phyloP scores from a whole-genome alignment of 179 eudicot genomes.

The Pouteria campechiana region DNA sequence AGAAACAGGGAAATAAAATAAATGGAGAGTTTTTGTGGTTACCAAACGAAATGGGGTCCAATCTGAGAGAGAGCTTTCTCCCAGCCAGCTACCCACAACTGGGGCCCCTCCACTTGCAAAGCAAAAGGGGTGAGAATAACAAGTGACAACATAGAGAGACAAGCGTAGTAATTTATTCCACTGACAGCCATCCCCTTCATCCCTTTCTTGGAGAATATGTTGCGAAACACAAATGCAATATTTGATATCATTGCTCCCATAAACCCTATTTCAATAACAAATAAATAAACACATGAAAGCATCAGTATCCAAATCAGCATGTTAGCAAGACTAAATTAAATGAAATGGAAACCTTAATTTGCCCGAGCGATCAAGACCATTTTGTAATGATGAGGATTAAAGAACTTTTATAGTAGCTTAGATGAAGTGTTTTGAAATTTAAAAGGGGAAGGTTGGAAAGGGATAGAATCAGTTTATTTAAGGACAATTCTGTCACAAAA shows the following conservation, averaged over 20 bases:
- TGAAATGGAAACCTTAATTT: conserved; percentile 1
- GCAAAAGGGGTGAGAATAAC: conserved; percentile 75
- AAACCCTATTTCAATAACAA: conserved; percentile 56
- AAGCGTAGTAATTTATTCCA: conserved; percentile 86
- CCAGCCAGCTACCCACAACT: conserved; percentile 84
- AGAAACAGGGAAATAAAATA: no score
- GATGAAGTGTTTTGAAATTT: no score
- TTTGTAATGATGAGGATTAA: not conserved
- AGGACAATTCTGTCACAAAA: no score
- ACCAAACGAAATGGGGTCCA: conserved; percentile 74
- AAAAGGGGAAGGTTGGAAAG: no score
- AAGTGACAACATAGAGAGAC: conserved; percentile 64
- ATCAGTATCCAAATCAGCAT: conserved; percentile 6
- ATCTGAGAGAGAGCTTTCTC: conserved; percentile 48
- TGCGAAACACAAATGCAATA: conserved; percentile 75
- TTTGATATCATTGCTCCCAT: conserved; percentile 96
- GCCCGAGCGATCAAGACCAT: conserved; percentile 1
- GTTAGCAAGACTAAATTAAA: not conserved
- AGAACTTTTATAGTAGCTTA: no score
- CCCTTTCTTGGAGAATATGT: conserved; percentile 83
- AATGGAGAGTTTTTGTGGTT: no score
- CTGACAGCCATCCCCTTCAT: conserved; percentile 87
- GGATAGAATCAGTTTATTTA: no score
- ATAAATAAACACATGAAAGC: conserved; percentile 8
- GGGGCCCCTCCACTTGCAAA: conserved; percentile 80